A percentile compares a stretch with the other conserved stretches of the same genome.
phyloP scores from a whole-genome alignment of 257 asterid species.

The Striga asiatica region DNA sequence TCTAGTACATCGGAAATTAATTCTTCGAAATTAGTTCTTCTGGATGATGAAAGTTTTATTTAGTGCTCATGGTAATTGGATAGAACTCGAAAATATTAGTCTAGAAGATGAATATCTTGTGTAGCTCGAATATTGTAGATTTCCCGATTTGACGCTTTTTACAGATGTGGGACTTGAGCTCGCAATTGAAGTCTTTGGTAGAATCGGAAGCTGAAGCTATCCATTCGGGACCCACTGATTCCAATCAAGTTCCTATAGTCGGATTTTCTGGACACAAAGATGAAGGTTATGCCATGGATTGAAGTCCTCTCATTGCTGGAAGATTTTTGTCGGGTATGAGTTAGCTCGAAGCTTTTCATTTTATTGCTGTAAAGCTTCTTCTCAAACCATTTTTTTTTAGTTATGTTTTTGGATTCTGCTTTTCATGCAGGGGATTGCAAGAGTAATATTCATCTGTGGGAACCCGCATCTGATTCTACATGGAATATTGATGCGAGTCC shows the following conservation, averaged over 20 bases:
- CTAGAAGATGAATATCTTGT: no score
- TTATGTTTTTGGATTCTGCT: neutral
- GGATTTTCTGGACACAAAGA: conserved; percentile 79
- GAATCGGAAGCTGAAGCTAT: conserved; percentile 39
- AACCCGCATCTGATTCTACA: conserved; percentile 64
- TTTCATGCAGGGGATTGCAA: conserved; percentile 69
- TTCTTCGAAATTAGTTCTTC: no score
- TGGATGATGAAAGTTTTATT: no score
- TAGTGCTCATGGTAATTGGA: no score
- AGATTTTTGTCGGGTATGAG: conserved; percentile 79
- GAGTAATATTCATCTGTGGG: conserved; percentile 78
- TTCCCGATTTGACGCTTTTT: no score
- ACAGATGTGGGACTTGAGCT: conserved; percentile 92
- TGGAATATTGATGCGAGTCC: conserved; percentile 63
- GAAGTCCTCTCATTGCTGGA: conserved; percentile 92
- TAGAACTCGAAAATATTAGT: no score
- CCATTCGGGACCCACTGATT: conserved; percentile 32
- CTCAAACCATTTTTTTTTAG: no score
- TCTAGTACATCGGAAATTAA: no score
- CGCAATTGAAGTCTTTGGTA: conserved; percentile 61
- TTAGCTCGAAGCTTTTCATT: neutral
- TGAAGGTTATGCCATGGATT: conserved; percentile 94
- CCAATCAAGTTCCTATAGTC: conserved; percentile 61
- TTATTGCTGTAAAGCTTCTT: neutral
- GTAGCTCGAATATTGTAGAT: no score